phyloP scores from a whole-genome alignment of 1,139 yeast species.

The Suhomyces wounanorum region DNA sequence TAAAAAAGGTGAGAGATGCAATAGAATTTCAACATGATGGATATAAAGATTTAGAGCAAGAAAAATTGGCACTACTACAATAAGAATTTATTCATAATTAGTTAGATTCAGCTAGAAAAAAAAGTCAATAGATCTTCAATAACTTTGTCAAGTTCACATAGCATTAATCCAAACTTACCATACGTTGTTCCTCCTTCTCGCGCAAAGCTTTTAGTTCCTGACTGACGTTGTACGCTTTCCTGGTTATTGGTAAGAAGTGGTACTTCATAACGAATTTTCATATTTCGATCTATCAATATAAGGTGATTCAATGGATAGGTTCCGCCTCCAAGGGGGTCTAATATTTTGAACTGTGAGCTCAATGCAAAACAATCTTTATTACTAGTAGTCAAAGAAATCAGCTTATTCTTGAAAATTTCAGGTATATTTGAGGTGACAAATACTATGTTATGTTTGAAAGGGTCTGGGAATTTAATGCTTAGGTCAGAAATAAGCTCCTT shows the following conservation, averaged over 20 bases:
- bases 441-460: slow-evolving; percentile 5
- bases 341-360: slow-evolving; percentile 29
- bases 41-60: slow-evolving; percentile 54
- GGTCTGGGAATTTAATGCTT: slow-evolving; percentile 7
- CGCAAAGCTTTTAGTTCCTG: slow-evolving; percentile 4
- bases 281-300: slow-evolving; percentile 31
- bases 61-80: slow-evolving; percentile 44
- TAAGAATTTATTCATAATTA: slow-evolving; percentile 13
- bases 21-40: slow-evolving; percentile 53
- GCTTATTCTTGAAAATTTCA: neutral
- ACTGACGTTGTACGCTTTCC: slow-evolving; percentile 1
- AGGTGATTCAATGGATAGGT: slow-evolving; percentile 48
- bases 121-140: slow-evolving; percentile 26
- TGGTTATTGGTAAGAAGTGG: slow-evolving; percentile 20
- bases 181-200: slow-evolving; percentile 12
- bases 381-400: slow-evolving; percentile 7
- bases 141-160: slow-evolving; percentile 22
- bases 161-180: slow-evolving; percentile 23
- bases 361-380: slow-evolving; percentile 20
- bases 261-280: slow-evolving; percentile 25
- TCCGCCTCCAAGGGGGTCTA: slow-evolving; percentile 57
- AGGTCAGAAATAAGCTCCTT: slow-evolving; percentile 21
- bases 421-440: slow-evolving; percentile 14
- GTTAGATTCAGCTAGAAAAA: slow-evolving; percentile 5
- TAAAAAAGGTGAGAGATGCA: slow-evolving; percentile 61